Percentiles rank a stretch among this genome's conserved stretches.
Conservation (phyloP, 305 asterid species). For the Lippia alba region DNA sequence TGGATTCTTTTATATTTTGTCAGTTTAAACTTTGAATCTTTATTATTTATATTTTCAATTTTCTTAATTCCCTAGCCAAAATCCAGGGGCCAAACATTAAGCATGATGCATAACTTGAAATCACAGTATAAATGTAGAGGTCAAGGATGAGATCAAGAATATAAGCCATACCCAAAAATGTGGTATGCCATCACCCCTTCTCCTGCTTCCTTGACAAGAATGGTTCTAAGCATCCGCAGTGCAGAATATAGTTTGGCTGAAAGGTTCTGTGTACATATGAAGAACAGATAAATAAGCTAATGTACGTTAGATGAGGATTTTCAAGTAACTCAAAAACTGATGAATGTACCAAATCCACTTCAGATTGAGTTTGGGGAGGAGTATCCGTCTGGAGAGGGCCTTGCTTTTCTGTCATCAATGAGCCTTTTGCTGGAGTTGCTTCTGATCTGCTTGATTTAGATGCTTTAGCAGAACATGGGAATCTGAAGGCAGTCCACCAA, state of each 20-base stretch:
- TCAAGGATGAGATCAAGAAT: conserved; percentile 9
- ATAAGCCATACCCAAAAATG: conserved; percentile 61
- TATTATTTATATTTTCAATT: too few species aligned
- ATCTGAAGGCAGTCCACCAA: conserved; percentile 50
- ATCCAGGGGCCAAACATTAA: background rate
- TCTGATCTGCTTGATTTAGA: conserved; percentile 59
- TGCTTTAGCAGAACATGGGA: conserved; percentile 64
- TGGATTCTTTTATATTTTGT: too few species aligned
- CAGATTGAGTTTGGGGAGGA: conserved; percentile 58
- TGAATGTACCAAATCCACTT: conserved; percentile 60
- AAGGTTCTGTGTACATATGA: conserved; percentile 50
- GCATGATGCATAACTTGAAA: background rate
- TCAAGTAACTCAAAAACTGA: conserved; percentile 22
- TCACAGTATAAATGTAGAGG: background rate
- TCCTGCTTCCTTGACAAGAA: conserved; percentile 67
- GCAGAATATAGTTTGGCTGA: conserved; percentile 64
- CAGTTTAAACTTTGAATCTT: too few species aligned
- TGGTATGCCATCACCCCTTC: conserved; percentile 70
- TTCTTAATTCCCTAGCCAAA: too few species aligned
- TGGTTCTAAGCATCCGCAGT: conserved; percentile 66
- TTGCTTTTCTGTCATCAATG: conserved; percentile 58
- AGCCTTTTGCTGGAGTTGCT: conserved; percentile 79
- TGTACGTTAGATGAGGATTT: background rate
- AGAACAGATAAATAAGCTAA: conserved; percentile 20
- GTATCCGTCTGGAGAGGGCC: conserved; percentile 45